Evolutionary conservation across 106 monocot genomes (phyloP), one percentile per base, ranked within the genome.

Genomic region (Xerophyta viscosa): DNA sequence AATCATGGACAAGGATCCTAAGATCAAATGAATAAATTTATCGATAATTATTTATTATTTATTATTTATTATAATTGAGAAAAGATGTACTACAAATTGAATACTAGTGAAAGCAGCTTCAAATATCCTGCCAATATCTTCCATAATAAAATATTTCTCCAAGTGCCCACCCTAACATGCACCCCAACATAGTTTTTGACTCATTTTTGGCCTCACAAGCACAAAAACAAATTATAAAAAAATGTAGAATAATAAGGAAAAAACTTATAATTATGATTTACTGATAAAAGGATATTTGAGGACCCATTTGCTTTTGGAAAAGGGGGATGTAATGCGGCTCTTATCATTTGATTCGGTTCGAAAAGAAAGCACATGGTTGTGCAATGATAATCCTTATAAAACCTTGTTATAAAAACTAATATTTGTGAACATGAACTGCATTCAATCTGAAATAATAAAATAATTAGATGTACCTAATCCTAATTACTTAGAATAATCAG

Each of bases 351-450:
- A 30, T 67, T 58, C 52, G 65, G 58, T 31, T 59, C 36, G 27
- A 72, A 72, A 50, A 58, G 65, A 65, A 64, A 33, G 72, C 72
- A 72, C 72, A 72, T 72, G 72, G 72, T 50, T 52, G 22, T 33
- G 72, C 52, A 48, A 65, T 64, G 20, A 52, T 72, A 65, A 60
- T 57, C 63, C 43, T 58, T 27, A 53, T 11, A 49, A 41, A 14
- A 7, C 11, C 29, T n/a, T 24, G 5, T 44, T 42, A 28, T 21
- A 69, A 48, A 67, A 50, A 0, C 23, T 30, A 10, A n/a, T 37
- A 27, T 54, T 31, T 12, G 21, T 17, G 45, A 63, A 56, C 50
- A 70, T 42, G 51, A 56, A 49, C 49, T 45, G 52, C 57, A 65
- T 65, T 63, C 29, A 20, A 58, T 24, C 42, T 26, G 23, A 17